phyloP scores from a whole-genome alignment of 352 stramenopile genomes.

The Pythium dissimile region DNA sequence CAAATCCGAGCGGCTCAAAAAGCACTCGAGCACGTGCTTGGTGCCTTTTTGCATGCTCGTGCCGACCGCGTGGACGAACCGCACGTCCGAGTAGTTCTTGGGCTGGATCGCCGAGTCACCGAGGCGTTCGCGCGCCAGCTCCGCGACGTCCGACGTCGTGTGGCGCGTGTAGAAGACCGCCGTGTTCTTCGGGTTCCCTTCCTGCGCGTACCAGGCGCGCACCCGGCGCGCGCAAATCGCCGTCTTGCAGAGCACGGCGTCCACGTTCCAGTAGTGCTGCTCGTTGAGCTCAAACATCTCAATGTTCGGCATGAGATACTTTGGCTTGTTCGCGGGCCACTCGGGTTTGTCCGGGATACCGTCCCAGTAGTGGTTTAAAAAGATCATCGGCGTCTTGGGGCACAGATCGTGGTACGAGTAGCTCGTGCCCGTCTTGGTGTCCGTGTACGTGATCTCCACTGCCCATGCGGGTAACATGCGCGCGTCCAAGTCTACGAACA shows the following conservation, averaged over 20 bases:
- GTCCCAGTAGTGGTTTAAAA: slow-evolving; percentile 37
- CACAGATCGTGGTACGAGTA: slow-evolving; percentile 54
- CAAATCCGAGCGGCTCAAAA: slow-evolving; percentile 37
- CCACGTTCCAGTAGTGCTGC: slow-evolving; percentile 38
- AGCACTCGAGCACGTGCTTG: slow-evolving; percentile 42
- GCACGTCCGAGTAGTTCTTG: slow-evolving; percentile 42
- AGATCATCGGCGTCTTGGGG: slow-evolving; percentile 23
- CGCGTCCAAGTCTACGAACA: slow-evolving; percentile 24
- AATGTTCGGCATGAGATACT: slow-evolving; percentile 25
- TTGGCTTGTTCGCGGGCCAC: slow-evolving; percentile 23
- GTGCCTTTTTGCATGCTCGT: slow-evolving; percentile 57
- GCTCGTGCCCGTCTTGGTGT: slow-evolving; percentile 33
- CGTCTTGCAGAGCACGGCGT: slow-evolving; percentile 61
- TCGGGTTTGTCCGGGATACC: slow-evolving; percentile 11
- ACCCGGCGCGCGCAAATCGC: slow-evolving; percentile 37
- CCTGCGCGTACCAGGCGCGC: slow-evolving; percentile 44
- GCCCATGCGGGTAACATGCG: slow-evolving; percentile 42
- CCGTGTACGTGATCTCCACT: slow-evolving; percentile 37
- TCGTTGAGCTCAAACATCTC: slow-evolving; percentile 47
- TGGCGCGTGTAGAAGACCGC: slow-evolving; percentile 53
- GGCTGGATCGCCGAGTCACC: slow-evolving; percentile 1
- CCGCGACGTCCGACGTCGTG: slow-evolving; percentile 49
- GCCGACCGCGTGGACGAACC: slow-evolving; percentile 47
- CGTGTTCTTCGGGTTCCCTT: slow-evolving; percentile 47
- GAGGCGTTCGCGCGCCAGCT: slow-evolving; percentile 30